Evolutionary conservation across 1,284 basidiomycete genomes (phyloP), one percentile per base, ranked within the genome.

Genomic region (Cutaneotrichosporon dermatis): DNA sequence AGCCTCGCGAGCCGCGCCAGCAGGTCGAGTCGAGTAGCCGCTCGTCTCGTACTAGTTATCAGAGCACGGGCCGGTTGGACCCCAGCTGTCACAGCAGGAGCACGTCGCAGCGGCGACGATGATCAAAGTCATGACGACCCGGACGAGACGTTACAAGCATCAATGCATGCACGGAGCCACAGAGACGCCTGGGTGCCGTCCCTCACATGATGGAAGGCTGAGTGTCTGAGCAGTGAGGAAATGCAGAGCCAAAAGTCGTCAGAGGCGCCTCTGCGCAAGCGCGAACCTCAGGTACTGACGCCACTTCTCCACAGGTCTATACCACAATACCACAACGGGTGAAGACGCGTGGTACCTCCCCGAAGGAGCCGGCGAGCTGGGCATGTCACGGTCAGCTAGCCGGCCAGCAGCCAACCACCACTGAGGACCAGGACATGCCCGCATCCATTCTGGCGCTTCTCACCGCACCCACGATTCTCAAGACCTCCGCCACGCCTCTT

Each of bases 251-350:
- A 11, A 6, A 12, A 49, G 33, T 25, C 7, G 11, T n/a, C 10
- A 49, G 34, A 49, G 39, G 39, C 40, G 50, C 39, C 50, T 12
- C 16, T 45, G 45, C 50, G 49, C 11, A 34, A 16, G 35, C n/a
- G 43, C 53, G 53, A 44, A 13, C 2, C 11, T 39, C 43, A 45
- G 43, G 41, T 39, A 39, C 43, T 54, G 53, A 37, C 43, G 42
- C 15, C 37, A 37, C 39, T 36, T 25, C 25, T 3, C 39, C 16
- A 59, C 73, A 97, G 89, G 90, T 97, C 73, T 92, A 88, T 98
- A 96, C 78, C 84, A 91, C 67, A 98, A 98, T 72, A 89, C 89
- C 0, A 84, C 89, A 66, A 97, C 93, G 2, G 92, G 92, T 41
- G 87, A 93, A 72, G 86, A 85, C 43, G 86, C 91, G 11, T 85